phyloP scores from a whole-genome alignment of 2,329 filamentous ascomycete genomes.

The Cryphonectria carpinicola region DNA sequence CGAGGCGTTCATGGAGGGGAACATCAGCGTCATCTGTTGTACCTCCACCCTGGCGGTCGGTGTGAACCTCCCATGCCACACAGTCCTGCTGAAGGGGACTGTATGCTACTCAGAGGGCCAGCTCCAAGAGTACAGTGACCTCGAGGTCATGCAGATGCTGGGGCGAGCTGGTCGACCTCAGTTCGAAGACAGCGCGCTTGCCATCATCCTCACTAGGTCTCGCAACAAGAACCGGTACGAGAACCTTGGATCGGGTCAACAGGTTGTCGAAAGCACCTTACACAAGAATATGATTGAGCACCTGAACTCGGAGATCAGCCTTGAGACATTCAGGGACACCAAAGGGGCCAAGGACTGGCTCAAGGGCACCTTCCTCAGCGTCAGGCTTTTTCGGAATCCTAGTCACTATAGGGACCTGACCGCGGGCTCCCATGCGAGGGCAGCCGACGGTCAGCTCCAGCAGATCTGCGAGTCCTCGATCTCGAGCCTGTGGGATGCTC shows the following conservation, averaged over 20 bases:
- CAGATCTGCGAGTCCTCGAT: slow-evolving; percentile 74
- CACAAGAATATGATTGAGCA: slow-evolving; percentile 82
- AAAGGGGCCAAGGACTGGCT: slow-evolving; percentile 75
- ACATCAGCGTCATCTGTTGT: slow-evolving; percentile 83
- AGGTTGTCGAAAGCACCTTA: slow-evolving; percentile 76
- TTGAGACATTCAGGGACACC: slow-evolving; percentile 71
- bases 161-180: slow-evolving; percentile 83
- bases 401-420: slow-evolving; percentile 66
- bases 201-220: slow-evolving; percentile 78
- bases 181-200: slow-evolving; percentile 75
- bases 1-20: slow-evolving; percentile 67
- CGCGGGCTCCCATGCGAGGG: slow-evolving; percentile 54
- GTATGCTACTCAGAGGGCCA: slow-evolving; percentile 64
- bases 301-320: slow-evolving; percentile 79
- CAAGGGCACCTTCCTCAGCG: slow-evolving; percentile 74
- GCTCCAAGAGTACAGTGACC: slow-evolving; percentile 73
- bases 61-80: slow-evolving; percentile 81
- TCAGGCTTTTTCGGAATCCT: slow-evolving; percentile 73
- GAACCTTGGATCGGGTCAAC: slow-evolving; percentile 72
- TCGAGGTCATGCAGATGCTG: slow-evolving; percentile 91
- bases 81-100: slow-evolving; percentile 83
- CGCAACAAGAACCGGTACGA: slow-evolving; percentile 70
- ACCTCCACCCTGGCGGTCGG: slow-evolving; percentile 85
- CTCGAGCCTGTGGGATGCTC: slow-evolving; percentile 61
- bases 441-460: slow-evolving; percentile 63